phyloP scores from a whole-genome alignment of 139 green algal genomes.

The Tetradesmus lagerheimii region DNA sequence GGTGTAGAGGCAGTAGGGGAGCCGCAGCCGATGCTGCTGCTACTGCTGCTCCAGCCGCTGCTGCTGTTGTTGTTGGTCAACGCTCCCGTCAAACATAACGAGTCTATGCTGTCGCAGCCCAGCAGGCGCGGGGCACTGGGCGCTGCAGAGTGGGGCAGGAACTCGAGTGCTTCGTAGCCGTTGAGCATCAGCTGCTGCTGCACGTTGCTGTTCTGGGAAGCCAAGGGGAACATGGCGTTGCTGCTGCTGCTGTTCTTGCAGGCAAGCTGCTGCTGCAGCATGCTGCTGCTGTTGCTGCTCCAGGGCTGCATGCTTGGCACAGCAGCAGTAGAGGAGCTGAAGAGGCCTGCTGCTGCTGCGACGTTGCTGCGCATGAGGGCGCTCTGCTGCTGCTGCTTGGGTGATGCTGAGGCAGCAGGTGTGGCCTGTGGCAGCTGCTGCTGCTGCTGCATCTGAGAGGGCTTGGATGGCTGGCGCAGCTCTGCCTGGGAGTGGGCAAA shows the following conservation, averaged over 20 bases:
- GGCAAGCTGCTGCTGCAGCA: too few relatives aligned
- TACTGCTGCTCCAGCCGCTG: not conserved
- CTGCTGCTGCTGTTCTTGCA: not conserved
- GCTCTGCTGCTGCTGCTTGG: not conserved
- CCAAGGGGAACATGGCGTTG: not conserved
- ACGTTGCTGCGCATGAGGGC: not conserved
- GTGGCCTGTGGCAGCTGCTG: not conserved
- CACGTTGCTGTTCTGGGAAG: not conserved
- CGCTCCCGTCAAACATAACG: not conserved
- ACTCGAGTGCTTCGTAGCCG: not conserved
- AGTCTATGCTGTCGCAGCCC: not conserved
- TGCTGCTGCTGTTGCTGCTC: not conserved
- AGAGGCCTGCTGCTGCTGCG: not conserved
- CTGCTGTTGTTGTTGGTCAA: not conserved
- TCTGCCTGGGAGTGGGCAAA: constrained; percentile 89
- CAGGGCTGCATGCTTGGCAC: not conserved
- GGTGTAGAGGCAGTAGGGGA: not conserved
- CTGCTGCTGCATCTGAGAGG: constrained; percentile 18
- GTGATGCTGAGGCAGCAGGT: not conserved
- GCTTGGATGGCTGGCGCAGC: constrained; percentile 66
- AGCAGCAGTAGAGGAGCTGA: not conserved
- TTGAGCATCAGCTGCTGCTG: not conserved
- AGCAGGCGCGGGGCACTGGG: not conserved
- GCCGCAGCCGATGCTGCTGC: not conserved
- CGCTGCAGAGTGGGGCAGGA: not conserved